Base-by-base conservation (phyloP, 352 stramenopile genomes). In the Pythium scleroteichum region DNA sequence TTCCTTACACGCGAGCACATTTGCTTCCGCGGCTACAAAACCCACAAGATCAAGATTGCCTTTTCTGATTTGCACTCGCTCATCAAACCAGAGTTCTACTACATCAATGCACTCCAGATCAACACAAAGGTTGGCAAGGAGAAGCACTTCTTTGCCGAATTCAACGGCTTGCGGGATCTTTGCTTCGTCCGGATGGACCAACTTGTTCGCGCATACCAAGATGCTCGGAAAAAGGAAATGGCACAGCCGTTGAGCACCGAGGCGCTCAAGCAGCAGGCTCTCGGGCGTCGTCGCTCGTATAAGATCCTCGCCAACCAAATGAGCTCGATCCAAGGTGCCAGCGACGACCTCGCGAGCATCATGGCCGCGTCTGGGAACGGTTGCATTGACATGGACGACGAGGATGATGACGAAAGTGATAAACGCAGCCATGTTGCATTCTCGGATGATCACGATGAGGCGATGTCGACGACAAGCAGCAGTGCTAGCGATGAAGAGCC, bases 81-180 rank as follows among this genome's bases (percentile, higher is more conserved):
- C n/a, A 52, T 91, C 44, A 90, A 93, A 62, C 83, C 83, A 10
- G 76, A 88, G 66, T 91, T 93, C 45, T 90, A 93, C 66, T 93
- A 90, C 62, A 91, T 93, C 61, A 93, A 90, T 50, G 83, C 80
- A 0, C 58, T 93, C 23, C 81, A 93, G 45, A 68, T 93, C 57
- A 90, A 88, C 58, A 87, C 76, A 4, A 80, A 81, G 48, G 40
- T 12, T 35, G 26, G 26, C 32, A 80, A 82, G 42, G 72, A 85
- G 29, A 87, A 82, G 13, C 86, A 83, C 62, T 92, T 90, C 57
- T 72, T 90, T 20, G 82, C 79, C n/a, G 82, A 92, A 61, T 92
- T 90, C 46, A 89, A 90, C 26, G 82, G 82, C 0, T 71, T 90
- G 10, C 79, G 82, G 0, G 82, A 92, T 54, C 76, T 84, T n/a